Evolutionary conservation across 768 basidiomycete genomes (phyloP), one percentile per base, ranked within the genome.

Genomic region (Xerocomellus intermedius): DNA sequence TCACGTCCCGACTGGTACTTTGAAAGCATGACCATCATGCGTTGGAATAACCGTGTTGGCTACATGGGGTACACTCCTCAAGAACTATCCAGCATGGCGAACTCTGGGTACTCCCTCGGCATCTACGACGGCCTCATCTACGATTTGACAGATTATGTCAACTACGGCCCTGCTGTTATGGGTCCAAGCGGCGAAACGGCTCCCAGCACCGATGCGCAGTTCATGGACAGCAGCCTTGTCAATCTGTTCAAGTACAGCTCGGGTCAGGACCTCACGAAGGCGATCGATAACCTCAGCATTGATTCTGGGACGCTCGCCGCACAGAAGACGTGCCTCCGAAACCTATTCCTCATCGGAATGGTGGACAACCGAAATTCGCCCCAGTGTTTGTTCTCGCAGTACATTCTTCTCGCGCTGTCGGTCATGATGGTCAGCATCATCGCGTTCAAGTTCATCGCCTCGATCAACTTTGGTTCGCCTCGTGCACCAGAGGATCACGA

Each of bases 1-100:
- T 87, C 89, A 0, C 84, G 97, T 9, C 96, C 97, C 0, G 97
- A 99, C 67, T 99, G 97, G 97, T 99, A 98, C 71, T 94, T 90
- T 60, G 89, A 98, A 74, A 79, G 77, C 55, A 98, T 99, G 97
- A 89, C 91, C 3, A 70, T 82, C 67, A 87, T 99, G 88, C 89
- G 97, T 8, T 97, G 88, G 78, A 87, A 84, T 50, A 84, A 84
- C 62, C 89, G 96, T 37, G 82, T 85, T 38, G 97, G 97, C 0
- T 98, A 95, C 68, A 66, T 96, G 48, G 96, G 94, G 0, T 88
- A 83, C 66, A 90, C 90, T 0, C 84, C 86, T 16, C 82, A 82
- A 64, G 85, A 88, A 56, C 82, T 97, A 67, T 79, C 76, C 62
- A 83, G 80, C 59, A 82, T 86, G 79, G 91, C 91, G 0, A 80